Evolutionary conservation across 805 yeast species (phyloP).

Genomic region (Grigorovia jiainica): DNA sequence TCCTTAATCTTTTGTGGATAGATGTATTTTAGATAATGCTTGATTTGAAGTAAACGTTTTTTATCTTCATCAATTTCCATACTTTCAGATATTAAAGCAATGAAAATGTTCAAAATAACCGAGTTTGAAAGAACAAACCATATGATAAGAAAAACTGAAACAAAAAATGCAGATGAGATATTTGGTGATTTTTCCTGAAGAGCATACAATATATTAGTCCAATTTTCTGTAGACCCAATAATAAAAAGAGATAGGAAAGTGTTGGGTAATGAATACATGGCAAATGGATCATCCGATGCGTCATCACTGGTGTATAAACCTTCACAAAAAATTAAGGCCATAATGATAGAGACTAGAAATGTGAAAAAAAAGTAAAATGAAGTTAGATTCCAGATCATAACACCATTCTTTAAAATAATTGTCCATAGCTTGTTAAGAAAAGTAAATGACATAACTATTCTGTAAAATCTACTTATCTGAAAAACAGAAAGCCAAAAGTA

Average conservation of each 20-base stretch:
- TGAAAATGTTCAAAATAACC: conserved; percentile 75
- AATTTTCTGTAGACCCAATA: conserved; percentile 84
- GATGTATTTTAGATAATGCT: conserved; percentile 35
- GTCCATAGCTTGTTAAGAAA: conserved; percentile 63
- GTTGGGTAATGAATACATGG: conserved; percentile 63
- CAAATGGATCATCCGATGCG: conserved; percentile 41
- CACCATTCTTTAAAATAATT: conserved; percentile 55
- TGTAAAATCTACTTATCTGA: conserved; percentile 66
- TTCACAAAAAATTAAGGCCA: conserved; percentile 64
- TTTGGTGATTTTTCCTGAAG: conserved; percentile 48
- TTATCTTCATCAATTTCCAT: conserved; percentile 64
- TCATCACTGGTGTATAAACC: conserved; percentile 53
- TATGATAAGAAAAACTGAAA: conserved; percentile 51
- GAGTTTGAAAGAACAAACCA: conserved; percentile 83
- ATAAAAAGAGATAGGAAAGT: conserved; percentile 66
- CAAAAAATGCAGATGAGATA: conserved; percentile 43
- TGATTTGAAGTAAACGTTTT: conserved; percentile 58
- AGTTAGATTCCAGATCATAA: conserved; percentile 60
- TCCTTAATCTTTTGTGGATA: conserved; percentile 31
- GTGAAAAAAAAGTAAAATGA: conserved; percentile 61
- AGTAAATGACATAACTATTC: conserved; percentile 49
- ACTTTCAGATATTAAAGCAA: conserved; percentile 83
- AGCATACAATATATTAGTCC: conserved; percentile 70
- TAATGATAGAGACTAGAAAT: conserved; percentile 53
- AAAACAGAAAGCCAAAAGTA: conserved; percentile 81